Evolutionary conservation across 495 filamentous ascomycete genomes (phyloP).

Genomic region (Sabuloglossum arenarium): DNA sequence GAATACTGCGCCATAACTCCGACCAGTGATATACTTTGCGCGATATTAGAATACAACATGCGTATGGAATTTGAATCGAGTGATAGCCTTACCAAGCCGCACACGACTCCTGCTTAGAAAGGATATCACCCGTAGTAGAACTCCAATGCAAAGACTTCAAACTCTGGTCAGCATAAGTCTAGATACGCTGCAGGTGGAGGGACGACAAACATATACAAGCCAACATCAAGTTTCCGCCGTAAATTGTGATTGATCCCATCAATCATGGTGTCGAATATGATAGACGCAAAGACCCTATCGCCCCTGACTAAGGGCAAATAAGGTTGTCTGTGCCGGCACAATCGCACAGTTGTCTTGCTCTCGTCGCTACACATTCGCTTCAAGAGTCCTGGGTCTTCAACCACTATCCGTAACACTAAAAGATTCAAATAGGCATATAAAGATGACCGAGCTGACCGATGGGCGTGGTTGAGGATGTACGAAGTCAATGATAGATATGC

Average conservation of each 20-base stretch:
- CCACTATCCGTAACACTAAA: conserved; percentile 61
- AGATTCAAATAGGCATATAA: conserved; percentile 69
- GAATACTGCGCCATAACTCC: conserved; percentile 76
- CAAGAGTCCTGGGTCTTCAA: conserved; percentile 71
- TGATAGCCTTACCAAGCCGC: conserved; percentile 13
- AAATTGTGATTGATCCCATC: conserved; percentile 93
- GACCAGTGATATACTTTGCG: conserved; percentile 67
- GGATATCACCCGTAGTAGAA: conserved; percentile 60
- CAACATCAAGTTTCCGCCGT: conserved; percentile 59
- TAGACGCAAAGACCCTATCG: conserved; percentile 48
- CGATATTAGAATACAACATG: background rate
- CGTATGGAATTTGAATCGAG: background rate
- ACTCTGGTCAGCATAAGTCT: conserved; percentile 1
- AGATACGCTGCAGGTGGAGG: background rate
- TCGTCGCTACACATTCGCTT: conserved; percentile 75
- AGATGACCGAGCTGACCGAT: conserved; percentile 55
- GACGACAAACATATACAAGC: conserved; percentile 46
- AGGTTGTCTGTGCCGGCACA: conserved; percentile 80
- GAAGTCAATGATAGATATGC: conserved; percentile 76
- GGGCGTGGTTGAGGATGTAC: conserved; percentile 83
- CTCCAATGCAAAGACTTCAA: conserved; percentile 36
- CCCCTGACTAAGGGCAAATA: conserved; percentile 56
- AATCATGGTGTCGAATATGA: conserved; percentile 65
- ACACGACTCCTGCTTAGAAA: conserved; percentile 55
- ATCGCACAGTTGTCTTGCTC: conserved; percentile 47